These are phyloP conservation scores for Neopestalotiopsis sp. DNA, from an alignment of 2,329 filamentous ascomycete species.

Conservation along the genomic window DNA sequence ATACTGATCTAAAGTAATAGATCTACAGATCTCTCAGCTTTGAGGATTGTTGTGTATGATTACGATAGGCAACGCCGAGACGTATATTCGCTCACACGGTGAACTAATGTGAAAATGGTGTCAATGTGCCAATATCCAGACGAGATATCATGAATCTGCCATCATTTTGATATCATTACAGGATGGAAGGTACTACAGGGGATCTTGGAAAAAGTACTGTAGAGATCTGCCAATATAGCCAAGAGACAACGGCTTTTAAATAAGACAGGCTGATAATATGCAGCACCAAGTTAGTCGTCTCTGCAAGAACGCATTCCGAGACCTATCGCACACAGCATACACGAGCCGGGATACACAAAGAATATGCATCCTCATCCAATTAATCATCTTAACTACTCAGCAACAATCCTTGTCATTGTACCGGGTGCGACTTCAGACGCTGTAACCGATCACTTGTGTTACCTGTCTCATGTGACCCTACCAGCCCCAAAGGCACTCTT, in stretches of 20 bases:
- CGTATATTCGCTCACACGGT: no score
- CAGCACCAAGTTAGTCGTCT: not conserved
- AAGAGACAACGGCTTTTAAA: not conserved
- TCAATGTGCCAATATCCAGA: no score
- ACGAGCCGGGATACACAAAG: conserved; percentile 25
- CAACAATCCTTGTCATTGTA: not conserved
- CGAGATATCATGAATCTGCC: no score
- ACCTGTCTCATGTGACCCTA: conserved; percentile 31
- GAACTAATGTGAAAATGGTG: no score
- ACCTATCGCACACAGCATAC: conserved; percentile 24
- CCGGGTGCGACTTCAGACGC: conserved; percentile 30
- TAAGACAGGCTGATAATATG: not conserved
- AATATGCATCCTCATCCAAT: conserved; percentile 28
- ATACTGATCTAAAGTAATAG: no score
- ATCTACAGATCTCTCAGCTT: no score
- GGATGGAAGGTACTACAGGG: not conserved
- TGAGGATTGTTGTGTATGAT: no score
- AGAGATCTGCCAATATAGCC: not conserved
- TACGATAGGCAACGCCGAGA: no score
- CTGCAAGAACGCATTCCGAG: conserved; percentile 14
- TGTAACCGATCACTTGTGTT: conserved; percentile 36
- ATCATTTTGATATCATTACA: no score
- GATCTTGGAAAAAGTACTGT: not conserved
- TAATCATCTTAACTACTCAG: not conserved
- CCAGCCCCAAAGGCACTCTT: not conserved